Conservation (phyloP, 2,329 filamentous ascomycete genomes). For the Hypoxylon sp. region DNA sequence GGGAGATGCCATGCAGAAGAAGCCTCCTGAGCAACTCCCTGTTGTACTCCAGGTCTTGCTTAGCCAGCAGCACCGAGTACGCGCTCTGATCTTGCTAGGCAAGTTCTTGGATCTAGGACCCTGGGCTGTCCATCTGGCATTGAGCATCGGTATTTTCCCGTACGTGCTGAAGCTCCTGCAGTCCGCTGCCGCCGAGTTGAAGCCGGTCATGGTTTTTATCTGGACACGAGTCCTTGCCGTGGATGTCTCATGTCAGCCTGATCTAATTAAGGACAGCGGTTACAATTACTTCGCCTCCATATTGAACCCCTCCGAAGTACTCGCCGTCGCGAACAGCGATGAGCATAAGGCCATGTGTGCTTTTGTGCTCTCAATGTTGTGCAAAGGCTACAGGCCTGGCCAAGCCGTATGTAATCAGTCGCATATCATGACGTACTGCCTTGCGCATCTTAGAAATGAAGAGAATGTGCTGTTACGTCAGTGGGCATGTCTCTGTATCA, state of each 20-base stretch:
- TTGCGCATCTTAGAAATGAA: slow-evolving; percentile 85
- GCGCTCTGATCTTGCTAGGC: slow-evolving; percentile 90
- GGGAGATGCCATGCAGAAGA: slow-evolving; percentile 84
- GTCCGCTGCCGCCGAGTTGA: slow-evolving; percentile 93
- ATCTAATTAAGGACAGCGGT: slow-evolving; percentile 95
- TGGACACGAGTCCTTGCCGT: slow-evolving; percentile 97
- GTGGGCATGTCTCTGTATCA: slow-evolving; percentile 96
- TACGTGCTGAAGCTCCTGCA: slow-evolving; percentile 98
- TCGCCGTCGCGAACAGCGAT: slow-evolving; percentile 88
- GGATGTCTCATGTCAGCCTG: slow-evolving; percentile 92
- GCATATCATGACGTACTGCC: slow-evolving; percentile 90
- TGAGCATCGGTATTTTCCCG: slow-evolving; percentile 98
- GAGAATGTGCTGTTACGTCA: slow-evolving; percentile 92
- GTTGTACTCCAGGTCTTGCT: slow-evolving; percentile 96
- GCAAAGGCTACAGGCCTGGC: slow-evolving; percentile 92
- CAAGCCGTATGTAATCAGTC: slow-evolving; percentile 92
- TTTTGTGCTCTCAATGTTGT: slow-evolving; percentile 97
- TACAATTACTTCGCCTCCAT: slow-evolving; percentile 98
- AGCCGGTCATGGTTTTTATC: slow-evolving; percentile 99
- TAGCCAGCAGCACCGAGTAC: slow-evolving; percentile 92
- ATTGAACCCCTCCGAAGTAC: slow-evolving; percentile 84
- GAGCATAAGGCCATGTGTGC: slow-evolving; percentile 99
- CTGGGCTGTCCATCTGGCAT: slow-evolving; percentile 97
- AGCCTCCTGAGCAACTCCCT: slow-evolving; percentile 92
- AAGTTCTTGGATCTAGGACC: slow-evolving; percentile 95